Conservation (phyloP, 139 green algal genomes). For the Coelastrella sp. region DNA sequence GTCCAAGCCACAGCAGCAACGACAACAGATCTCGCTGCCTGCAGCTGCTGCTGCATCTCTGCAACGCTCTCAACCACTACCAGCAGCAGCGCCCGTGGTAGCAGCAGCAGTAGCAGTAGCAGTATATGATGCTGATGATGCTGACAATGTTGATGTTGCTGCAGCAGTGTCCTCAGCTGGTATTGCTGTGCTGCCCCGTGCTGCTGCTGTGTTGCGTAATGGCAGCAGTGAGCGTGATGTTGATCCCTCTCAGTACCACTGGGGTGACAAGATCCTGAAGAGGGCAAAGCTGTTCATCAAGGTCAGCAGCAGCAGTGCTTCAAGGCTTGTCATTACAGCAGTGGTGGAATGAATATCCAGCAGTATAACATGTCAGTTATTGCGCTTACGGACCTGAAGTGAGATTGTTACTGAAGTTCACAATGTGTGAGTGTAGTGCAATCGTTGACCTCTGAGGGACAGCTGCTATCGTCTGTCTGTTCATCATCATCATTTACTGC, state of each 20-base stretch:
- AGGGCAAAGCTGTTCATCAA: constrained; percentile 9
- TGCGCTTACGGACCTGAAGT: not conserved
- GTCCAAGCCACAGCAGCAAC: not conserved
- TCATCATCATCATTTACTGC: not conserved
- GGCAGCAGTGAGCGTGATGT: not conserved
- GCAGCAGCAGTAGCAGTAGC: not conserved
- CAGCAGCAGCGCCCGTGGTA: not conserved
- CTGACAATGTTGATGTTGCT: not conserved
- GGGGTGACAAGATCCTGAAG: not conserved
- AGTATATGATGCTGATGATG: no score
- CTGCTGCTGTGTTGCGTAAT: not conserved
- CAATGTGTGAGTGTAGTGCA: no score
- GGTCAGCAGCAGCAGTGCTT: no score
- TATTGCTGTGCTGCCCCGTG: not conserved
- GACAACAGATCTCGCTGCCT: not conserved
- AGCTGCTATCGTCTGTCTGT: not conserved
- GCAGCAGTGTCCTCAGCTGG: not conserved
- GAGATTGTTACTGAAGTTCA: not conserved
- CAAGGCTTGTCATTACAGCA: no score
- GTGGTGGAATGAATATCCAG: no score
- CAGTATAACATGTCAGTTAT: no score
- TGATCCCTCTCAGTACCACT: not conserved
- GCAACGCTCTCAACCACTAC: not conserved
- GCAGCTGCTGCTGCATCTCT: not conserved
- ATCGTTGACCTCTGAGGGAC: no score